These are phyloP conservation scores for Sphaerulina populicola DNA, from an alignment of 2,329 filamentous ascomycete genomes.

Conservation along the genomic window DNA sequence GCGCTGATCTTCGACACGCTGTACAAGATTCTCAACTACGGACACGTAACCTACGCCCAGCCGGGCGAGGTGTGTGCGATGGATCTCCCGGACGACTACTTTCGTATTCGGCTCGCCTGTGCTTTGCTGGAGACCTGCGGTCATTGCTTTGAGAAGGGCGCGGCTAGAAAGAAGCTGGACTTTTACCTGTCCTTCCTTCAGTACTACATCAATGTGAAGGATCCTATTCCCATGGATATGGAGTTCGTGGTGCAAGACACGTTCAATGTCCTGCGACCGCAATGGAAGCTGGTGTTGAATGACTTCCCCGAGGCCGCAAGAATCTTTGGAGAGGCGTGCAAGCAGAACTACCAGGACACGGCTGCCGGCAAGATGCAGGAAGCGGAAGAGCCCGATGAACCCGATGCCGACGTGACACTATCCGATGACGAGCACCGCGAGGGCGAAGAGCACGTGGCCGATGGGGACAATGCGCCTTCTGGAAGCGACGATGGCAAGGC, in stretches of 20 bases:
- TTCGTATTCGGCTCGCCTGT: constrained; percentile 83
- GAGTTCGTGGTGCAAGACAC: constrained; percentile 95
- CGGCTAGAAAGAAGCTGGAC: constrained; percentile 92
- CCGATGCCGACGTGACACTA: constrained; percentile 38
- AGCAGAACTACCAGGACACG: constrained; percentile 76
- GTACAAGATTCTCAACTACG: constrained; percentile 90
- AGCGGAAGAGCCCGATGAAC: constrained; percentile 53
- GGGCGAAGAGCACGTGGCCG: constrained; percentile 53
- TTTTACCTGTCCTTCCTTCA: constrained; percentile 96
- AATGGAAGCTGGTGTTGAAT: constrained; percentile 74
- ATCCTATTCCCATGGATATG: constrained; percentile 86
- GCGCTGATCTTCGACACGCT: constrained; percentile 90
- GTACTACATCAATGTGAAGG: constrained; percentile 91
- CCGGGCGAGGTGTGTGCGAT: constrained; percentile 68
- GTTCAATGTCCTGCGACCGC: constrained; percentile 72
- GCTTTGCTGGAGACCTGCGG: constrained; percentile 91
- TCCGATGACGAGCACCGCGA: constrained; percentile 70
- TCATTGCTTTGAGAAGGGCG: constrained; percentile 88
- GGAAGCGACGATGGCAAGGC: constrained; percentile 47
- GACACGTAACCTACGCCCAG: constrained; percentile 69
- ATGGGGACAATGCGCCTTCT: constrained; percentile 43
- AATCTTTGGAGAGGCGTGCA: constrained; percentile 77
- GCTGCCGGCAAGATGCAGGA: constrained; percentile 62
- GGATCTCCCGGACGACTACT: constrained; percentile 89
- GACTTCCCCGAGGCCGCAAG: constrained; percentile 74